These are phyloP conservation scores for Trichoderma gracile DNA, from an alignment of 2,329 filamentous ascomycete species.

Conservation along the genomic window DNA sequence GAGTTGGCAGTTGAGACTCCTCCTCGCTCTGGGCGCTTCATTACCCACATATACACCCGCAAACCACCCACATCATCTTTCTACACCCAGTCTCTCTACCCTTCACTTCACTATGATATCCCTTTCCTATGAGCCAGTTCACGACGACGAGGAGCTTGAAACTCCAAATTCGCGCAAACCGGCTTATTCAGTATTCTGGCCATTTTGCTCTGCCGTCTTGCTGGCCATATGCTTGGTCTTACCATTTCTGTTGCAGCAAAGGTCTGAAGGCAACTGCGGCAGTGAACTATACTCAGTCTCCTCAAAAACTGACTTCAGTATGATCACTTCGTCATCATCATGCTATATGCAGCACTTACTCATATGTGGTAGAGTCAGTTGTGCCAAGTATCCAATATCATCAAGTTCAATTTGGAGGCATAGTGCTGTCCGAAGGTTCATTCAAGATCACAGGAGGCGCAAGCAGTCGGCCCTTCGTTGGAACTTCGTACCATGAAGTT, in stretches of 20 bases:
- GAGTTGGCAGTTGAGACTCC: too few species aligned
- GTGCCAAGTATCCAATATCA: background rate
- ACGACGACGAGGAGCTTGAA: background rate
- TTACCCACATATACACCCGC: background rate
- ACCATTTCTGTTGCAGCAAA: background rate
- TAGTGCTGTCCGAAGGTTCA: background rate
- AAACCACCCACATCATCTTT: background rate
- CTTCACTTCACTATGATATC: background rate
- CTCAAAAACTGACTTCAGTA: background rate
- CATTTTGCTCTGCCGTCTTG: background rate
- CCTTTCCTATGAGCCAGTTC: background rate
- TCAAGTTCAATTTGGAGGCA: conserved; percentile 1
- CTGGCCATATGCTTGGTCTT: background rate
- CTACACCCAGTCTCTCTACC: background rate
- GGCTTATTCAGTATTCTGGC: background rate
- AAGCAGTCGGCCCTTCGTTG: background rate
- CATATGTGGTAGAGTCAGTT: background rate
- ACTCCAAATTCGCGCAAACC: background rate
- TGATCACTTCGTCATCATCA: background rate
- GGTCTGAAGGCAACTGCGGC: background rate
- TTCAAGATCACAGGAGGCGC: background rate
- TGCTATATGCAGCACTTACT: background rate
- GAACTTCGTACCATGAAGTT: background rate
- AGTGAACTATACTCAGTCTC: background rate
- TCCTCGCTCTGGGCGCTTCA: too few species aligned